Evolutionary conservation across 352 stramenopile genomes (phyloP).

Genomic region (Thalassiosira hispida): DNA sequence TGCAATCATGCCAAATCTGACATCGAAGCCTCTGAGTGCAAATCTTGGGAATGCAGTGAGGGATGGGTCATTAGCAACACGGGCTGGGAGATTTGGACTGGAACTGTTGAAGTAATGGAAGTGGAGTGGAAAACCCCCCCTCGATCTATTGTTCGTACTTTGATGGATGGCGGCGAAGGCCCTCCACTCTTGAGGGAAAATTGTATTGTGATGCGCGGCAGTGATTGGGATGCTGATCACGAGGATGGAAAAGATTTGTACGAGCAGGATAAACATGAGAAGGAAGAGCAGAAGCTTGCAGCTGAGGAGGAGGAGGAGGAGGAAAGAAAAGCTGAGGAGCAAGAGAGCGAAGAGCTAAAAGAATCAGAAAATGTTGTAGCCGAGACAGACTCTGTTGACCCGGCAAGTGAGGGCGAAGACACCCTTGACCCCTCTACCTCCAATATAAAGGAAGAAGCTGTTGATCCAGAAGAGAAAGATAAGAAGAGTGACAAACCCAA

Average conservation of each 20-base stretch:
- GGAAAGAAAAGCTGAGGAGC: conserved; percentile 28
- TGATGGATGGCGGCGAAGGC: conserved; percentile 85
- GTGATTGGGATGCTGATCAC: conserved; percentile 75
- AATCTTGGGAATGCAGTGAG: conserved; percentile 74
- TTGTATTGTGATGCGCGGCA: conserved; percentile 75
- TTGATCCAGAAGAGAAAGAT: conserved; percentile 20
- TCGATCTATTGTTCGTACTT: conserved; percentile 67
- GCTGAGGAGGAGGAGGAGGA: conserved; percentile 44
- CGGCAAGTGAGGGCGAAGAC: conserved; percentile 43
- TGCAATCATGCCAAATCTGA: not conserved
- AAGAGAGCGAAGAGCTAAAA: conserved; percentile 60
- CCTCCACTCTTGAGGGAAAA: conserved; percentile 78
- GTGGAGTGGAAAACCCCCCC: conserved; percentile 80
- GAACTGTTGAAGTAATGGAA: conserved; percentile 68
- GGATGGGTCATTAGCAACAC: conserved; percentile 75
- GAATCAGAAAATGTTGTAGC: conserved; percentile 28
- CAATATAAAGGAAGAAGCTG: conserved; percentile 6
- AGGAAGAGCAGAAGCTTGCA: conserved; percentile 61
- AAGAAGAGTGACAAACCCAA: conserved; percentile 26
- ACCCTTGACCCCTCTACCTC: conserved; percentile 5
- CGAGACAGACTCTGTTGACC: conserved; percentile 29
- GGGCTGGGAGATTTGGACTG: conserved; percentile 78
- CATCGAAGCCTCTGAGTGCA: conserved; percentile 21
- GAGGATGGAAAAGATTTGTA: conserved; percentile 83
- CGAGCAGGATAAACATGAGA: conserved; percentile 73